A percentile compares a stretch with the other conserved stretches of the same genome.
Conservation (phyloP, 1,284 basidiomycete genomes). For the Rhodotorula glutinis region DNA sequence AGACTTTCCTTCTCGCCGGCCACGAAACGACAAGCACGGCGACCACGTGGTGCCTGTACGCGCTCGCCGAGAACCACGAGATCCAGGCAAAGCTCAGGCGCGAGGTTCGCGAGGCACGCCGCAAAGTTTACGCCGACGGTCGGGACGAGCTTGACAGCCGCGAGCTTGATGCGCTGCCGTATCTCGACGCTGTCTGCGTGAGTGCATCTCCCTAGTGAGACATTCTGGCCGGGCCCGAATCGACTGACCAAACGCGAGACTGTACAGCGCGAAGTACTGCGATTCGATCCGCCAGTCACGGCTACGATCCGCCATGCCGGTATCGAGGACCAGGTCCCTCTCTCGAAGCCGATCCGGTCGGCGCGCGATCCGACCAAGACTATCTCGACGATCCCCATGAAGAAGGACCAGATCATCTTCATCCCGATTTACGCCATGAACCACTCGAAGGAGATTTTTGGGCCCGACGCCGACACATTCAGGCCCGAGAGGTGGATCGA, state of each 20-base stretch:
- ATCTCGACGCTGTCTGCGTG: slow-evolving; percentile 69
- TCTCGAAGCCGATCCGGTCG: slow-evolving; percentile 59
- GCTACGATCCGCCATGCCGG: slow-evolving; percentile 66
- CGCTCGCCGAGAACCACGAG: slow-evolving; percentile 57
- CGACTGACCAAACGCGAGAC: neutral
- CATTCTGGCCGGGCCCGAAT: no score
- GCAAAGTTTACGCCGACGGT: slow-evolving; percentile 8
- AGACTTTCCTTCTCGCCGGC: slow-evolving; percentile 52
- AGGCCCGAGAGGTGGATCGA: slow-evolving; percentile 52
- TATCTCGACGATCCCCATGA: slow-evolving; percentile 51
- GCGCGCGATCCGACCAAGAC: slow-evolving; percentile 35
- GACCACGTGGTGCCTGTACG: slow-evolving; percentile 68
- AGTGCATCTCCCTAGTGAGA: slow-evolving; percentile 1
- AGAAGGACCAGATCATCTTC: slow-evolving; percentile 60
- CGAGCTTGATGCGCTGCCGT: slow-evolving; percentile 61
- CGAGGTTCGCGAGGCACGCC: slow-evolving; percentile 55
- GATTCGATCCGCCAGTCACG: slow-evolving; percentile 73
- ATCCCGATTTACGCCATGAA: slow-evolving; percentile 66
- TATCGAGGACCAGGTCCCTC: slow-evolving; percentile 69
- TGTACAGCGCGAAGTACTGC: slow-evolving; percentile 59
- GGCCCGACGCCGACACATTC: slow-evolving; percentile 64
- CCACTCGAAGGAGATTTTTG: slow-evolving; percentile 61
- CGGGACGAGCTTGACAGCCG: slow-evolving; percentile 51
- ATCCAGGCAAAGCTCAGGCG: slow-evolving; percentile 59
- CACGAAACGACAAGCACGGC: slow-evolving; percentile 74